Percentiles rank a stretch among this genome's conserved stretches.
These are phyloP conservation scores for Boletus sensibilis DNA, from an alignment of 768 basidiomycete genomes.

Conservation along the genomic window DNA sequence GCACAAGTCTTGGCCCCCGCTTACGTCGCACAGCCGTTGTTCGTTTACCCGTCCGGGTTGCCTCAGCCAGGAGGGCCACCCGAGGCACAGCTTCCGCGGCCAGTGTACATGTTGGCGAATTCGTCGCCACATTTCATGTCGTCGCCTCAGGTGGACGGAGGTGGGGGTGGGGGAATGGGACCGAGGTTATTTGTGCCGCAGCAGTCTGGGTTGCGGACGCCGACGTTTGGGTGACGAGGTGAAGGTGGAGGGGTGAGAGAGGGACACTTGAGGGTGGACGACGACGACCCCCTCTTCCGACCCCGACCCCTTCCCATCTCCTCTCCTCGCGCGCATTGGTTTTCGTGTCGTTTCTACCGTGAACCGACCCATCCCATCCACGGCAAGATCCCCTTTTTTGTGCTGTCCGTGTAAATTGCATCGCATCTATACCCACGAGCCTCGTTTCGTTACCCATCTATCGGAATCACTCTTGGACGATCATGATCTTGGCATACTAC, in stretches of 20 bases:
- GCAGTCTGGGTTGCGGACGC: slow-evolving; percentile 27
- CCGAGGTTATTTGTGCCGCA: slow-evolving; percentile 27
- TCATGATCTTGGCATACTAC: neutral
- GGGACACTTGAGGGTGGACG: neutral
- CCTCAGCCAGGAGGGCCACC: slow-evolving; percentile 30
- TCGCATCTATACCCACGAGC: neutral
- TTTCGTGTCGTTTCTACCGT: neutral
- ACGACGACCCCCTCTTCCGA: too few relatives aligned
- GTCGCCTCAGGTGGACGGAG: slow-evolving; percentile 11
- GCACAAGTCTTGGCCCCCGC: slow-evolving; percentile 25
- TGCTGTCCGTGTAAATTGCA: neutral
- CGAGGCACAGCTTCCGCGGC: slow-evolving; percentile 24
- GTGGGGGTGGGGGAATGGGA: slow-evolving; percentile 5
- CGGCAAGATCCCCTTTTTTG: neutral
- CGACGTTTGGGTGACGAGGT: slow-evolving; percentile 24
- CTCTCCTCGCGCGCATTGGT: neutral
- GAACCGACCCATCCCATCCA: too few relatives aligned
- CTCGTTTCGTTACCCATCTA: neutral
- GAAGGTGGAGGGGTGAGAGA: neutral
- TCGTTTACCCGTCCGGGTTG: slow-evolving; percentile 31
- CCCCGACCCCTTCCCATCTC: neutral
- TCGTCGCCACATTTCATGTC: slow-evolving; percentile 26
- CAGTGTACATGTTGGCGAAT: slow-evolving; percentile 31
- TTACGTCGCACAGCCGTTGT: slow-evolving; percentile 31
- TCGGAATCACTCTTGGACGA: neutral